These are phyloP conservation scores for Rhizoclosmatium globosum DNA, from an alignment of 192 early-diverging fungal species.

Conservation along the genomic window DNA sequence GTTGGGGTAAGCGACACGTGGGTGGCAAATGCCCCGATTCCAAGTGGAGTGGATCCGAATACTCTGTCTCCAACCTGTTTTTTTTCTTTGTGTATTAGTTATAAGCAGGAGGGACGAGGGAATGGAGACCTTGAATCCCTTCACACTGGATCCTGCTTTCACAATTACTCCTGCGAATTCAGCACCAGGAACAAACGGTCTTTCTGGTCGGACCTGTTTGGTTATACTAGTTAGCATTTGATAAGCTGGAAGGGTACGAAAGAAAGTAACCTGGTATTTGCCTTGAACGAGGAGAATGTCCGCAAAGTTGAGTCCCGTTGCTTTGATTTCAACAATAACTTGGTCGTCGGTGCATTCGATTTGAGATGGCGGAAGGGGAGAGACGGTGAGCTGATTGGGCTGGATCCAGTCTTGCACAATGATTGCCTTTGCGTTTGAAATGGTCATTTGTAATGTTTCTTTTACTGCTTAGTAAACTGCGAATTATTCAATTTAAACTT, in stretches of 20 bases:
- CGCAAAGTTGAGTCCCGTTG: conserved; percentile 30
- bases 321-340: conserved; percentile 1
- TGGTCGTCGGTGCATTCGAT: background rate
- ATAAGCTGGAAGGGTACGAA: background rate
- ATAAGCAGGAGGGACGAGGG: background rate
- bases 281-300: conserved; percentile 33
- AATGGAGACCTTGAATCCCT: conserved; percentile 19
- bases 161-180: conserved; percentile 45
- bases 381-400: background rate
- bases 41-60: conserved; percentile 72
- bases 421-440: conserved; percentile 9
- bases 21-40: conserved; percentile 74
- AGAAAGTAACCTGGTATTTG: background rate
- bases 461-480: too few relatives aligned
- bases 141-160: conserved; percentile 23
- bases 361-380: background rate
- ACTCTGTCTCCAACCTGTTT: conserved; percentile 74
- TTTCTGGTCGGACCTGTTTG: conserved; percentile 26
- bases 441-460: background rate
- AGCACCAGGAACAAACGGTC: conserved; percentile 46
- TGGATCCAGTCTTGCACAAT: background rate
- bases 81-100: background rate
- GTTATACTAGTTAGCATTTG: conserved; percentile 37
- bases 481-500: too few relatives aligned
- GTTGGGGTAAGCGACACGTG: conserved; percentile 60